These are phyloP conservation scores for Boletus tomentosulus DNA, from an alignment of 768 basidiomycete genomes.

Conservation along the genomic window DNA sequence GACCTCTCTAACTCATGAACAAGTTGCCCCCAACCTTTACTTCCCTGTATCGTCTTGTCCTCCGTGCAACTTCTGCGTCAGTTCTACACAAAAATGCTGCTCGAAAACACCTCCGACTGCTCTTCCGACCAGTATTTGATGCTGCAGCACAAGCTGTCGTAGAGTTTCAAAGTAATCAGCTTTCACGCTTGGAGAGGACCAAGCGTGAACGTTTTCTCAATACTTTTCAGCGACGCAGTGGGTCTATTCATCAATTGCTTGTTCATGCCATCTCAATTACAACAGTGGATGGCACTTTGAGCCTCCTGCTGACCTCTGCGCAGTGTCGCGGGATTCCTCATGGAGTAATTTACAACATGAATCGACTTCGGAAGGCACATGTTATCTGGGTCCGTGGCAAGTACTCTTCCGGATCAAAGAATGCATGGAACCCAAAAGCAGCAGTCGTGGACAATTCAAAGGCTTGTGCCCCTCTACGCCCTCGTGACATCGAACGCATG, in stretches of 20 bases:
- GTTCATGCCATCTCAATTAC: conserved; percentile 10
- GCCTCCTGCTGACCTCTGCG: conserved; percentile 57
- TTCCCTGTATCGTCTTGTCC: conserved; percentile 57
- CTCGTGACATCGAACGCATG: conserved; percentile 17
- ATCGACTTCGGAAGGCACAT: conserved; percentile 29
- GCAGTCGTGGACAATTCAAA: conserved; percentile 21
- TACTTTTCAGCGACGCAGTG: conserved; percentile 56
- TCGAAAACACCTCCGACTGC: conserved; percentile 40
- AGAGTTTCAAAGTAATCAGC: conserved; percentile 35
- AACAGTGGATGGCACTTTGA: conserved; percentile 66
- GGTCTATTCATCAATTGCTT: conserved; percentile 8
- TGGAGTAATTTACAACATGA: conserved; percentile 50
- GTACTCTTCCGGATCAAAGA: conserved; percentile 19
- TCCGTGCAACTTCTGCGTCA: conserved; percentile 53
- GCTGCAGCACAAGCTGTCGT: conserved; percentile 41
- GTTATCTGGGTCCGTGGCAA: conserved; percentile 23
- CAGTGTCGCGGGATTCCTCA: conserved; percentile 61
- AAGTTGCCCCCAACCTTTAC: conserved; percentile 38
- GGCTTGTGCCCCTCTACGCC: conserved; percentile 6
- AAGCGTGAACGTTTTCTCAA: conserved; percentile 41
- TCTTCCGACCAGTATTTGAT: conserved; percentile 56
- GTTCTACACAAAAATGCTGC: conserved; percentile 50
- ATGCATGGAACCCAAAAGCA: conserved; percentile 40
- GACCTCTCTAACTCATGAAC: conserved; percentile 6
- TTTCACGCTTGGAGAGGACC: conserved; percentile 26